A percentile compares a stretch with the other conserved stretches of the same genome.
Conservation (phyloP, 148 eudicot species). For the Cornus kousa region DNA sequence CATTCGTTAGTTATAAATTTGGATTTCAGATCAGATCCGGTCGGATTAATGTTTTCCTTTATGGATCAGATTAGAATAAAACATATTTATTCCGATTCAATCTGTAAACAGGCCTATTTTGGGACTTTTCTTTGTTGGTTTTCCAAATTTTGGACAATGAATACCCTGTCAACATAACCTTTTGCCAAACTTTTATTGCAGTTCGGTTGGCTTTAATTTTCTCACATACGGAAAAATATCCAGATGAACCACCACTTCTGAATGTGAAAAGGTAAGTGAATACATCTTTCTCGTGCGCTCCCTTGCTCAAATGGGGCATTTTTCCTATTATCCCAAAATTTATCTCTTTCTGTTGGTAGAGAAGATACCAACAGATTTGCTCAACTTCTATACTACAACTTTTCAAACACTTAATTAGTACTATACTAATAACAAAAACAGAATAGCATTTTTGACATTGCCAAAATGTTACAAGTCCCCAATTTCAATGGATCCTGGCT, state of each 20-base stretch:
- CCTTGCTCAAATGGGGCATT: conserved; percentile 5
- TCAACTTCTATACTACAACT: not conserved
- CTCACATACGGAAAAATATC: conserved; percentile 93
- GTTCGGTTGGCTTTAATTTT: conserved; percentile 88
- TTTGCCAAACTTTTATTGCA: conserved; percentile 35
- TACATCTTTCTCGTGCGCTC: conserved; percentile 7
- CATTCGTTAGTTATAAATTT: no score
- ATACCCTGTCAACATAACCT: conserved; percentile 14
- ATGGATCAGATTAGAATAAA: no score
- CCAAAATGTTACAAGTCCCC: no score
- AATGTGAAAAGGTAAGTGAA: conserved; percentile 69
- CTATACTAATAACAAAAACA: not conserved
- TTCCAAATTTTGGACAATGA: conserved; percentile 6
- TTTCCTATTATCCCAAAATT: not conserved
- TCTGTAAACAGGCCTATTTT: not conserved
- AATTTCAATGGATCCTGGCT: no score
- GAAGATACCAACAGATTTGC: not conserved
- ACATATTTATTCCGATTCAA: no score
- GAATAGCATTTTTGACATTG: no score
- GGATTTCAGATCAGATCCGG: no score
- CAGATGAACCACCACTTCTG: conserved; percentile 93
- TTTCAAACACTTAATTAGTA: not conserved
- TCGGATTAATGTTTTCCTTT: no score
- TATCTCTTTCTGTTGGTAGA: not conserved
- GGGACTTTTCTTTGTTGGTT: conserved; percentile 7